Percentiles rank a stretch among this genome's conserved stretches.
phyloP scores from a whole-genome alignment of 495 filamentous ascomycete species.

The Cladorrhinum samala region DNA sequence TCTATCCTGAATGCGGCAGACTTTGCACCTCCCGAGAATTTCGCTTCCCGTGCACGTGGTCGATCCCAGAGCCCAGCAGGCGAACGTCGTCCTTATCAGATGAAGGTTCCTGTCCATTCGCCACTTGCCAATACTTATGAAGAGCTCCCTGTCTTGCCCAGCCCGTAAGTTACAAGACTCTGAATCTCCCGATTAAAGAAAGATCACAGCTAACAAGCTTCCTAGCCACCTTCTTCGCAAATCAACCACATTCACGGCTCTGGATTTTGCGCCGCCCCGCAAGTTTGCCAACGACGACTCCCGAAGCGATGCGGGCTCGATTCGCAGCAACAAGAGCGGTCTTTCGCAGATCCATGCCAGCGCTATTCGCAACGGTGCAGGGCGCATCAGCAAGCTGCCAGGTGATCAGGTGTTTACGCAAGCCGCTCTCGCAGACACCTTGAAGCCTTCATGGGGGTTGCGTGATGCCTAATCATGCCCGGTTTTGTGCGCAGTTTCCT shows the following conservation, averaged over 20 bases:
- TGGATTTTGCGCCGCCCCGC: constrained; percentile 93
- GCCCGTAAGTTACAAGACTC: constrained; percentile 65
- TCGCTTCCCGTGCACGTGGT: constrained; percentile 62
- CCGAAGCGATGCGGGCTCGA: constrained; percentile 80
- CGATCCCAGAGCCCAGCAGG: constrained; percentile 78
- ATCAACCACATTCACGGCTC: constrained; percentile 77
- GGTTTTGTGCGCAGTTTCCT: neutral
- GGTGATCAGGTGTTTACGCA: constrained; percentile 75
- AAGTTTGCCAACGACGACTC: constrained; percentile 69
- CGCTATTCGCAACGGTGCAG: constrained; percentile 82
- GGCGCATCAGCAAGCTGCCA: constrained; percentile 82
- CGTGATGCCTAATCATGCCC: constrained; percentile 16
- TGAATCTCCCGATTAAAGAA: neutral
- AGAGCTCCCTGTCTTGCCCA: constrained; percentile 77
- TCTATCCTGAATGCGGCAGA: constrained; percentile 62
- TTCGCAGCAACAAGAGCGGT: constrained; percentile 76
- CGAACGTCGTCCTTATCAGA: constrained; percentile 66
- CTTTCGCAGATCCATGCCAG: constrained; percentile 64
- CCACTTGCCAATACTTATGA: constrained; percentile 80
- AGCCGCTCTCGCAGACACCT: constrained; percentile 58
- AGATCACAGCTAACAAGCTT: constrained; percentile 8
- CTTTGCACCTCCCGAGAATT: constrained; percentile 74
- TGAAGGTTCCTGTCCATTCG: constrained; percentile 60
- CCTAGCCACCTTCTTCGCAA: constrained; percentile 76
- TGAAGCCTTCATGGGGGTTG: constrained; percentile 80